Base-by-base conservation (phyloP, 495 filamentous ascomycete species). In the Tetracladium marchalianum region DNA sequence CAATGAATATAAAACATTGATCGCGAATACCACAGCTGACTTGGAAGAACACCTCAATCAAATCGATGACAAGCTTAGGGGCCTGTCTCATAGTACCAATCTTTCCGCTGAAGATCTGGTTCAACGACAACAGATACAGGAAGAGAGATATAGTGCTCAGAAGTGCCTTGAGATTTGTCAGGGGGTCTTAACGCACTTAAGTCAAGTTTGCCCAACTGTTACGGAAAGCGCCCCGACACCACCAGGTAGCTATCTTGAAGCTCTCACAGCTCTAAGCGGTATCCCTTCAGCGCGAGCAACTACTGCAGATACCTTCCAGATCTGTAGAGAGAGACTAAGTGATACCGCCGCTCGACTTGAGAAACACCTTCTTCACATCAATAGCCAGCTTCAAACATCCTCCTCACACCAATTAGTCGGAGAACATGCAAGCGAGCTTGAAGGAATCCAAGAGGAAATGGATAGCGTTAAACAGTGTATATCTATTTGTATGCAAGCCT, bases 161-260 rank as follows among this genome's bases (percentile, higher is more conserved):
- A 60, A 69, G 46, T 69, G 65, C 50, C 65, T 72, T 37, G 47
- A 60, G 44, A 69, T 72, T 37, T 70, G 66, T 55, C 47, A 57
- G 22, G 48, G 63, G 39, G 44, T 69, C 31, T 66, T 61, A 9
- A 51, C 49, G 12, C 62, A 69, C 31, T 62, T 70, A 46, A 53
- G 58, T 39, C 55, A 64, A 49, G 50, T 63, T 51, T 56, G 52
- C 18, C 44, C 50, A 31, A 54, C 32, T 19, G 41, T 39, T 11
- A 47, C 39, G 31, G 33, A 34, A 15, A 52, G 52, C 16, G 17
- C 41, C 16, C 42, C 51, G 44, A 34, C 48, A 11, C 8, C 42
- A 19, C 11, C 32, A 2, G 27, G 32, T 22, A 7, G 22, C 22
- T 22, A 42, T 46, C 41, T 31, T 12, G n/a, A 22, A 8, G 11